Evolutionary conservation across 768 basidiomycete species (phyloP).

Genomic region (Tylopilus intermedius): DNA sequence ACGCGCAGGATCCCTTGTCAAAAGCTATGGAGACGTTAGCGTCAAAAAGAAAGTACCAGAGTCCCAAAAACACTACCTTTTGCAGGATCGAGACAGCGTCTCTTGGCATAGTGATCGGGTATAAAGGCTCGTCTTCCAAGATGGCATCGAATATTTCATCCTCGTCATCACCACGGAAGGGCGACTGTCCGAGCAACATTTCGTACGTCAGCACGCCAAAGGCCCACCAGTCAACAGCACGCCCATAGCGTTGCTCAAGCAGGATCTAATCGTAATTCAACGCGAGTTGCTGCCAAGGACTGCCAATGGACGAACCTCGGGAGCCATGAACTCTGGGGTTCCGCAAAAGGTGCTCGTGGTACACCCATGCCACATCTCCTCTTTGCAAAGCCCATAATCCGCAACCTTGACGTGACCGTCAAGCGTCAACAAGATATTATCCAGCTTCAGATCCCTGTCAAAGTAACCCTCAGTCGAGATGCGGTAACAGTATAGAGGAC

Average conservation of each 20-base stretch:
- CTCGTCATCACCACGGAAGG: slow-evolving; percentile 98
- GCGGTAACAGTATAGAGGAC: background rate
- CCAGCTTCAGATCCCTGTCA: slow-evolving; percentile 90
- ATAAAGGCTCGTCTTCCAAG: slow-evolving; percentile 94
- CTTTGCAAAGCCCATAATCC: slow-evolving; percentile 98
- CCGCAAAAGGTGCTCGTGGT: slow-evolving; percentile 99
- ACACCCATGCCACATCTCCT: slow-evolving; percentile 95
- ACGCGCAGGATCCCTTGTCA: slow-evolving; percentile 86
- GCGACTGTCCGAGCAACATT: slow-evolving; percentile 97
- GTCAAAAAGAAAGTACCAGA: background rate
- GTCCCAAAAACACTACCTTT: slow-evolving; percentile 50
- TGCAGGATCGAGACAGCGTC: slow-evolving; percentile 95
- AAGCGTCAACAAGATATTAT: slow-evolving; percentile 93
- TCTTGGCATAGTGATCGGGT: slow-evolving; percentile 98
- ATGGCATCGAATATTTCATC: slow-evolving; percentile 99
- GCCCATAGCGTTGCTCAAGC: slow-evolving; percentile 97
- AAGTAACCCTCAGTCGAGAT: background rate
- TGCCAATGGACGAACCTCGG: slow-evolving; percentile 62
- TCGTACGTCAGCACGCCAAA: slow-evolving; percentile 98
- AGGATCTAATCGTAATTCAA: slow-evolving; percentile 61
- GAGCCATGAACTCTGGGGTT: slow-evolving; percentile 99
- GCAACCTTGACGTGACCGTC: slow-evolving; percentile 99
- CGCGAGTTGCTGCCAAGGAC: background rate
- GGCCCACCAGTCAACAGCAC: slow-evolving; percentile 99
- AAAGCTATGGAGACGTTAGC: slow-evolving; percentile 47